A percentile compares a stretch with the other conserved stretches of the same genome.
phyloP scores from a whole-genome alignment of 1,284 basidiomycete species.

The Cerioporus squamosus region DNA sequence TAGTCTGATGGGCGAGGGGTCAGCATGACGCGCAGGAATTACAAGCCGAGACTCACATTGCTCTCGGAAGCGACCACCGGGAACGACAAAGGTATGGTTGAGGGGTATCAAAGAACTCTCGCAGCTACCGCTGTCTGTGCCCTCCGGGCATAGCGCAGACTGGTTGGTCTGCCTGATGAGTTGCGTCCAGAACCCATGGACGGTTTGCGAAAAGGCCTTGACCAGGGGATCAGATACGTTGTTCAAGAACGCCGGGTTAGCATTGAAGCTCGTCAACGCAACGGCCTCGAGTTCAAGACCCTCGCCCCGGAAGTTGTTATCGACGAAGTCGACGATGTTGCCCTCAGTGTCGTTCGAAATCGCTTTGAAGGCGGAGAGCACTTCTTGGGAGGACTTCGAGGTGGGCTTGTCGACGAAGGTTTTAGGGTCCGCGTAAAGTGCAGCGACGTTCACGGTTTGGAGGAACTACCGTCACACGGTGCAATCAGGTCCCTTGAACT shows the following conservation, averaged over 20 bases:
- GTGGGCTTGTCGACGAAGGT: conserved; percentile 94
- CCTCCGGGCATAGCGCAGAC: conserved; percentile 62
- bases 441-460: conserved; percentile 84
- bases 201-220: conserved; percentile 74
- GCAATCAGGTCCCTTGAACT: background rate
- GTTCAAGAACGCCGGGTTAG: conserved; percentile 68
- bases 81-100: conserved; percentile 90
- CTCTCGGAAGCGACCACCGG: conserved; percentile 78
- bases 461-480: conserved; percentile 56
- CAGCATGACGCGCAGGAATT: background rate
- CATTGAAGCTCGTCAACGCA: conserved; percentile 64
- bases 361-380: conserved; percentile 71
- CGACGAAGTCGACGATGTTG: conserved; percentile 70
- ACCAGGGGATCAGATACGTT: conserved; percentile 77
- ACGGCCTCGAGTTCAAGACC: conserved; percentile 81
- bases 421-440: conserved; percentile 82
- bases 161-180: conserved; percentile 79
- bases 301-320: conserved; percentile 83
- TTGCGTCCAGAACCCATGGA: conserved; percentile 84
- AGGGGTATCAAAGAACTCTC: conserved; percentile 87
- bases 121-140: conserved; percentile 56
- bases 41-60: conserved; percentile 51
- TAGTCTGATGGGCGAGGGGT: conserved; percentile 51
- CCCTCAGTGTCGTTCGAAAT: conserved; percentile 59
- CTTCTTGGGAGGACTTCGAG: conserved; percentile 60